Conservation (phyloP, 208 protist species). For the Crithidia bombi region DNA sequence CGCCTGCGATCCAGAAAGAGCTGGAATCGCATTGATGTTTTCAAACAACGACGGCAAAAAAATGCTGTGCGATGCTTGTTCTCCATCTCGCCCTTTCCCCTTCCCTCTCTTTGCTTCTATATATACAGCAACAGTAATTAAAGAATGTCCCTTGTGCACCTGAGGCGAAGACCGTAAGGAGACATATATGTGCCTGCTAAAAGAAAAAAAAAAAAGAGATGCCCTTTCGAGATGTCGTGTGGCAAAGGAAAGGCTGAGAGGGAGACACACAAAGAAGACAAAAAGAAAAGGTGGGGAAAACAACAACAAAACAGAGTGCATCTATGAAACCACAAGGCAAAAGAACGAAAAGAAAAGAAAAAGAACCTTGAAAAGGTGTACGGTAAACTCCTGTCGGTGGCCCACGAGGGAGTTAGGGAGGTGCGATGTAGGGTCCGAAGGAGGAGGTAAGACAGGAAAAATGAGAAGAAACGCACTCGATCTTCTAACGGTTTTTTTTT, state of each 20-base stretch:
- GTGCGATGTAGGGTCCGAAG: not conserved
- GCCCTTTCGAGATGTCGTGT: too few species aligned
- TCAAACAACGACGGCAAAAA: not conserved
- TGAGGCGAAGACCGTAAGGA: too few species aligned
- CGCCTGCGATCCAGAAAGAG: too few species aligned
- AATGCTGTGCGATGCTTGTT: too few species aligned
- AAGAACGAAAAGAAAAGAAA: slow-evolving; percentile 8
- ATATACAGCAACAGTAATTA: too few species aligned
- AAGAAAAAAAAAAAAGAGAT: slow-evolving; percentile 2
- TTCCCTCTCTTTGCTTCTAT: too few species aligned
- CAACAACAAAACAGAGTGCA: not conserved
- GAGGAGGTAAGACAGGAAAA: not conserved
- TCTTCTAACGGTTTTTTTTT: not conserved
- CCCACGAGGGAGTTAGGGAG: too few species aligned
- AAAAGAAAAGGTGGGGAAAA: not conserved
- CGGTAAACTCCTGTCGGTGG: too few species aligned
- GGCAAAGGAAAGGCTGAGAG: too few species aligned
- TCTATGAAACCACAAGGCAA: not conserved
- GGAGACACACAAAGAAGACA: not conserved
- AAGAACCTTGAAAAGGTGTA: not conserved
- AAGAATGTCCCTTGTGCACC: too few species aligned
- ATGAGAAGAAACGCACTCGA: not conserved
- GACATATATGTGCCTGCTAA: not conserved
- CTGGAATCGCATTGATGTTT: not conserved
- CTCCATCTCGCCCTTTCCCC: too few species aligned